Conservation (phyloP, 169 alveolate species). For the Plasmodium coatneyi region DNA sequence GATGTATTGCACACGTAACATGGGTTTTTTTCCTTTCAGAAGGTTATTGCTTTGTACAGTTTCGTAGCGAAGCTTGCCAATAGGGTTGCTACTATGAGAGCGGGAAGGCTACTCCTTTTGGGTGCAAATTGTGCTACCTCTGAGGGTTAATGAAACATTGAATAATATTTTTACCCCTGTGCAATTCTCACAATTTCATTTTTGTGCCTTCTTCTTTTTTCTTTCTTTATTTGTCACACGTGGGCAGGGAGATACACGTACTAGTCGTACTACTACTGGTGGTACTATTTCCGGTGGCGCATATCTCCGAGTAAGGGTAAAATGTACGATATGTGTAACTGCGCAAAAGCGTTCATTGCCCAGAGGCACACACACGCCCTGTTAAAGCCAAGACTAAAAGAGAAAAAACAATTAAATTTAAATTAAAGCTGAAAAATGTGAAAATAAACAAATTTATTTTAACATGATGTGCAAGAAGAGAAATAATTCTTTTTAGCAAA, state of each 20-base stretch:
- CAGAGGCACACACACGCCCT: background rate
- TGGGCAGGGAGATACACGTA: background rate
- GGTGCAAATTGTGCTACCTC: background rate
- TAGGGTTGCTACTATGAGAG: background rate
- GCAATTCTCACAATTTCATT: background rate
- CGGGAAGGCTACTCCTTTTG: background rate
- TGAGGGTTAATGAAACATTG: background rate
- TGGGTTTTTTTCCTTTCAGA: background rate
- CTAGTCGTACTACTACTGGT: background rate
- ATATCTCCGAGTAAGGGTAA: background rate
- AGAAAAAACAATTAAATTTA: background rate
- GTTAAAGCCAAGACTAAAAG: background rate
- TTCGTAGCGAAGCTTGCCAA: background rate
- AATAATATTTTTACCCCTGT: background rate
- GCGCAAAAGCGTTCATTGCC: background rate
- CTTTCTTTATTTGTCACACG: background rate
- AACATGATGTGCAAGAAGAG: background rate
- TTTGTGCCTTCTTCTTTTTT: background rate
- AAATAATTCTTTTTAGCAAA: background rate
- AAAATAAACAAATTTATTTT: background rate
- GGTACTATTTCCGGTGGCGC: background rate
- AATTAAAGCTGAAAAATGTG: background rate
- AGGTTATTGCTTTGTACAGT: background rate
- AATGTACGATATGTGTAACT: background rate
- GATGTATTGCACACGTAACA: background rate